Conservation (phyloP, 1,284 basidiomycete genomes). For the Trichosporon coremiiforme region DNA sequence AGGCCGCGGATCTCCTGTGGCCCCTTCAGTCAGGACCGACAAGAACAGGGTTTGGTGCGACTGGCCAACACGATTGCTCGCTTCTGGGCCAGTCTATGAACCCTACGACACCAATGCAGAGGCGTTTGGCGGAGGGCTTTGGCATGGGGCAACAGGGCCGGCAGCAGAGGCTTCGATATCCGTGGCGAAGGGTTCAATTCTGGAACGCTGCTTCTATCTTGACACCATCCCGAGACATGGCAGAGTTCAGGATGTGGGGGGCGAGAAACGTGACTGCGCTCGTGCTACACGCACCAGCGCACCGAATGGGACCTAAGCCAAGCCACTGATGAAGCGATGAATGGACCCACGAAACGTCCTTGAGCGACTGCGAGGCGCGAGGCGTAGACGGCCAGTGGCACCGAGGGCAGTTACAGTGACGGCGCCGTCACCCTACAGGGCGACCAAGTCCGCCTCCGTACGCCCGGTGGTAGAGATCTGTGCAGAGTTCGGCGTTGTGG, state of each 20-base stretch:
- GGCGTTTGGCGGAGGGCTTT: neutral
- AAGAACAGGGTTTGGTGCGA: neutral
- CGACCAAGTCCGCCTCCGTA: neutral
- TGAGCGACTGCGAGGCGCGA: neutral
- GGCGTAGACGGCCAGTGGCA: neutral
- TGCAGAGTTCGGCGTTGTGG: neutral
- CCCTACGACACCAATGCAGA: neutral
- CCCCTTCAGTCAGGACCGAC: neutral
- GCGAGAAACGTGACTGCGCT: neutral
- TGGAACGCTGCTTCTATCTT: neutral
- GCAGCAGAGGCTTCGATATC: neutral
- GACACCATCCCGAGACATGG: neutral
- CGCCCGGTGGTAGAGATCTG: slow-evolving; percentile 4
- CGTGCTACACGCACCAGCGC: neutral
- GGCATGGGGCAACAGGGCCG: neutral
- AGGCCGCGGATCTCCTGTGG: neutral
- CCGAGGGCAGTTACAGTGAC: neutral
- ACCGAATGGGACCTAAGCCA: neutral
- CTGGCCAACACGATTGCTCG: neutral
- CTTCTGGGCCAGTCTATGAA: neutral
- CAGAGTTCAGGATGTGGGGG: neutral
- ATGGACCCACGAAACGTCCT: neutral
- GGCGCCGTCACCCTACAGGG: neutral
- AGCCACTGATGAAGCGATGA: neutral
- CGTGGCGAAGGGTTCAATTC: neutral